A percentile compares a stretch with the other conserved stretches of the same genome.
phyloP scores from a whole-genome alignment of 2,329 filamentous ascomycete genomes.

The Aspergillus flavus region DNA sequence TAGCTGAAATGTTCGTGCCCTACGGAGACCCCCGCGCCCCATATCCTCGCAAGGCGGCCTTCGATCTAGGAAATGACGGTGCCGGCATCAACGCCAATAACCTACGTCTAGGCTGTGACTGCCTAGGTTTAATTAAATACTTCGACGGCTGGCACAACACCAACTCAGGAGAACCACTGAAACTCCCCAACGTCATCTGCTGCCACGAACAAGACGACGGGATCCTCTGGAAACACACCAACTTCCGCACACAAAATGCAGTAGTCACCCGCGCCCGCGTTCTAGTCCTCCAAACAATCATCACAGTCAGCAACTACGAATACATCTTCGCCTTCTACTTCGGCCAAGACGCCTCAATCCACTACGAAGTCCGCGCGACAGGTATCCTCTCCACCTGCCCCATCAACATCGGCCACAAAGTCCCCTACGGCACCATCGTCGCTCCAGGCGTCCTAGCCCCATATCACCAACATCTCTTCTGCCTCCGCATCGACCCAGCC shows the following conservation, averaged over 20 bases:
- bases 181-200: constrained; percentile 47
- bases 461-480: constrained; percentile 50
- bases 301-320: constrained; percentile 49
- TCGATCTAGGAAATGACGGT: constrained; percentile 49
- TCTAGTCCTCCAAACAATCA: constrained; percentile 43
- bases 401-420: constrained; percentile 37
- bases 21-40: constrained; percentile 47
- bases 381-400: constrained; percentile 49
- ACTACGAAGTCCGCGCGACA: constrained; percentile 48
- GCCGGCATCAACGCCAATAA: constrained; percentile 49
- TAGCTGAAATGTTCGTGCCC: constrained; percentile 50
- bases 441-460: constrained; percentile 47
- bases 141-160: constrained; percentile 45
- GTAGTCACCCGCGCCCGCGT: constrained; percentile 37
- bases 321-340: constrained; percentile 50
- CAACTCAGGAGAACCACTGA: constrained; percentile 36
- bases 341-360: constrained; percentile 43
- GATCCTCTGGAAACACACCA: constrained; percentile 47
- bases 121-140: constrained; percentile 48
- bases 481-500: constrained; percentile 47
- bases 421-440: constrained; percentile 44
- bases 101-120: constrained; percentile 46
- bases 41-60: constrained; percentile 47
- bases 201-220: constrained; percentile 45
- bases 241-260: constrained; percentile 39